Conservation (phyloP, 768 basidiomycete genomes). For the Gloeostereum incarnatum region DNA sequence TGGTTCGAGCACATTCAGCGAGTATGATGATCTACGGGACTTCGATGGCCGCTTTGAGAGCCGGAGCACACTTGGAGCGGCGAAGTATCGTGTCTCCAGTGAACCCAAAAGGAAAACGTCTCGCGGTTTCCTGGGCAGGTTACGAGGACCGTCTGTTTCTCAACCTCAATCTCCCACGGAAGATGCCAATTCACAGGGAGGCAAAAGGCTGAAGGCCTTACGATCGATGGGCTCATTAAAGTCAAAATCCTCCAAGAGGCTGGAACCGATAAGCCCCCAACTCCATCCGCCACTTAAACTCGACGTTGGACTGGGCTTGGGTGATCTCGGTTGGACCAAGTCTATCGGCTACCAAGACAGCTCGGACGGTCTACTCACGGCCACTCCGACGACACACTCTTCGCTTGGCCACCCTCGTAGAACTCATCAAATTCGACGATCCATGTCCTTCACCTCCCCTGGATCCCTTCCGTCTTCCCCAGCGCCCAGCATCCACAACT, state of each 20-base stretch:
- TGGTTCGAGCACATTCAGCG: conserved; percentile 68
- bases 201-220: conserved; percentile 60
- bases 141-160: conserved; percentile 39
- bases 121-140: conserved; percentile 53
- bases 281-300: conserved; percentile 45
- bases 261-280: conserved; percentile 37
- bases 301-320: conserved; percentile 48
- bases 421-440: too few species aligned
- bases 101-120: conserved; percentile 49
- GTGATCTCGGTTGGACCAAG: conserved; percentile 44
- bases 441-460: conserved; percentile 61
- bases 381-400: conserved; percentile 19
- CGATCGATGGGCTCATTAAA: conserved; percentile 79
- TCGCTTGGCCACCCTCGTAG: conserved; percentile 49
- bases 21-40: conserved; percentile 82
- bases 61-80: conserved; percentile 58
- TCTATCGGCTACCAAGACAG: conserved; percentile 15
- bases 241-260: conserved; percentile 32
- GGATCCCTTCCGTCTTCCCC: conserved; percentile 46
- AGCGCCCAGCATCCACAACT: conserved; percentile 28
- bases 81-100: conserved; percentile 12
- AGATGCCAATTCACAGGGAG: conserved; percentile 24
- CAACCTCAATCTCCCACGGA: conserved; percentile 35
- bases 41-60: conserved; percentile 85
- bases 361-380: neutral